Evolutionary conservation across 805 yeast species (phyloP).

Genomic region (Kockiozyma suomiensis): DNA sequence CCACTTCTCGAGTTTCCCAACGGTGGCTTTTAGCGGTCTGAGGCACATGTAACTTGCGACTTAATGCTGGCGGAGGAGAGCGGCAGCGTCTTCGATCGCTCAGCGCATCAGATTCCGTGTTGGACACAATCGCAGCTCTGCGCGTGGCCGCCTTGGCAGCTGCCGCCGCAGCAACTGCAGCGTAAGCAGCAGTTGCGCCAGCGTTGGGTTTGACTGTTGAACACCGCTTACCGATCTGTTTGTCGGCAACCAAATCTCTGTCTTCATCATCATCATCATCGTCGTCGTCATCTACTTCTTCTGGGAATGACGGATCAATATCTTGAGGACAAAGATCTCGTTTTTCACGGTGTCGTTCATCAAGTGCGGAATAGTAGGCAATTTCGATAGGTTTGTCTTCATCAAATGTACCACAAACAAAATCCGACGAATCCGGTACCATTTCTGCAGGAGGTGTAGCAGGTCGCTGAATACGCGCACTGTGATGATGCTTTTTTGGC

Average conservation of each 20-base stretch:
- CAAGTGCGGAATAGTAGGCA: constrained; percentile 34
- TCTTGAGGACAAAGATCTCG: constrained; percentile 35
- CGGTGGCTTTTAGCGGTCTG: not conserved
- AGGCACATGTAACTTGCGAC: not conserved
- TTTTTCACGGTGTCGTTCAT: constrained; percentile 19
- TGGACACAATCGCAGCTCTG: not conserved
- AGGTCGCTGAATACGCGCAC: constrained; percentile 25
- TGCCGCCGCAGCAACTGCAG: constrained; percentile 11
- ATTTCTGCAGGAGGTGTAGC: constrained; percentile 34
- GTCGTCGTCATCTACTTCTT: constrained; percentile 28
- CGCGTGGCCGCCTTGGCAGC: constrained; percentile 3
- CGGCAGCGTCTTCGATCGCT: constrained; percentile 11
- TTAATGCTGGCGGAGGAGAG: constrained; percentile 8
- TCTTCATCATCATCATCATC: not conserved
- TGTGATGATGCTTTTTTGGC: constrained; percentile 3
- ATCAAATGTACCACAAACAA: constrained; percentile 38
- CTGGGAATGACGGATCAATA: constrained; percentile 39
- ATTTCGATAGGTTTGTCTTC: constrained; percentile 37
- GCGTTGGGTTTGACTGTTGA: not conserved
- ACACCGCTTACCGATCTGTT: not conserved
- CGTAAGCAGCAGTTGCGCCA: not conserved
- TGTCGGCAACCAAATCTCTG: not conserved
- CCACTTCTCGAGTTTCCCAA: not conserved
- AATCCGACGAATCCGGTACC: constrained; percentile 38
- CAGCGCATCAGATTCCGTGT: constrained; percentile 5